Evolutionary conservation across 345 rosid species (phyloP).

Genomic region (Acer yangbiense): DNA sequence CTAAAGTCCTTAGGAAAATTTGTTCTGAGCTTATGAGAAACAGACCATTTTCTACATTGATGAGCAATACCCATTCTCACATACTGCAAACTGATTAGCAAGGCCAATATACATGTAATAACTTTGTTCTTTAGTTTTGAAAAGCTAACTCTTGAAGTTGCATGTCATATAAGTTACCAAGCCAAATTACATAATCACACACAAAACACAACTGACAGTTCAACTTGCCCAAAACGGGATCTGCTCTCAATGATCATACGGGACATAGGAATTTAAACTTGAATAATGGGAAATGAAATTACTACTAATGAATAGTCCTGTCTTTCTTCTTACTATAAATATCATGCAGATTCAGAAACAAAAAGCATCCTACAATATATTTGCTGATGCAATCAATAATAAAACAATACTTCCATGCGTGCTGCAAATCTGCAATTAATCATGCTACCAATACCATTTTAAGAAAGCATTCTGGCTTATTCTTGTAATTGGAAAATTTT

Average conservation of each 20-base stretch:
- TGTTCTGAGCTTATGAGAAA: no score
- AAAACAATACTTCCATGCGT: neutral
- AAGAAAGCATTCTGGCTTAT: slow-evolving; percentile 76
- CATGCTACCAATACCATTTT: slow-evolving; percentile 60
- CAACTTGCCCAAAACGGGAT: neutral
- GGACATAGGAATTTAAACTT: no score
- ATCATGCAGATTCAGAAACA: neutral
- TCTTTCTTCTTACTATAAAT: neutral
- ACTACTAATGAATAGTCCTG: neutral
- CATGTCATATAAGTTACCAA: neutral
- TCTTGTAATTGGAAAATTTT: slow-evolving; percentile 52
- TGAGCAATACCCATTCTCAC: no score
- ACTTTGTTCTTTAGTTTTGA: no score
- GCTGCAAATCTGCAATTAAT: neutral
- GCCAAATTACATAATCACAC: neutral
- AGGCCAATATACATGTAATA: no score
- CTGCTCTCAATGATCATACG: neutral
- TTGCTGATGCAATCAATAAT: neutral
- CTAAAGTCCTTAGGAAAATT: no score
- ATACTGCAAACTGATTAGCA: no score
- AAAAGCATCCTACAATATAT: neutral
- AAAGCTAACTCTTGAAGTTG: no score
- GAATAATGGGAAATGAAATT: no score
- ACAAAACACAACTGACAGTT: neutral
- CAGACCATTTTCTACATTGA: no score